Percentiles rank a stretch among this genome's conserved stretches.
These are phyloP conservation scores for Pseudopithomyces chartarum DNA, from an alignment of 2,329 filamentous ascomycete genomes.

Conservation along the genomic window DNA sequence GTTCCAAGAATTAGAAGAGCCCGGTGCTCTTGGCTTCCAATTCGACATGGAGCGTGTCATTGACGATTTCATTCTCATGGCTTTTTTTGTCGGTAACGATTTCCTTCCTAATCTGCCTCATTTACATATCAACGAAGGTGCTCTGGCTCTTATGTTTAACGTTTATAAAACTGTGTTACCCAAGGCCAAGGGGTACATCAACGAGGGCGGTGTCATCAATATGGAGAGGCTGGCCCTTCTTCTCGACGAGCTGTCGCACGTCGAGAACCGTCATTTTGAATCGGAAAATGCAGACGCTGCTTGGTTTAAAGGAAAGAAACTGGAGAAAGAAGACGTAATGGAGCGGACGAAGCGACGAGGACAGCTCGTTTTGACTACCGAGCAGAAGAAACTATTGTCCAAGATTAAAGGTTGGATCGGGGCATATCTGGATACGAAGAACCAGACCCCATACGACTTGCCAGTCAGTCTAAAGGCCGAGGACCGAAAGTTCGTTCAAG, in stretches of 20 bases:
- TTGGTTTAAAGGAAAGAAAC: slow-evolving; percentile 89
- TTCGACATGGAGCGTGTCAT: slow-evolving; percentile 97
- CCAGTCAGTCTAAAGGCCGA: slow-evolving; percentile 74
- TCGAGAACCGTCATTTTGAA: slow-evolving; percentile 93
- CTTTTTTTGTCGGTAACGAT: slow-evolving; percentile 99
- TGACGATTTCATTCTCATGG: slow-evolving; percentile 99
- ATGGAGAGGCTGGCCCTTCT: slow-evolving; percentile 77
- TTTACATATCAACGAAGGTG: slow-evolving; percentile 97
- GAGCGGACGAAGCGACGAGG: slow-evolving; percentile 63
- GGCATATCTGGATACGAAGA: slow-evolving; percentile 60
- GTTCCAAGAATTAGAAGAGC: slow-evolving; percentile 86
- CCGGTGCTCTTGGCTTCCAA: slow-evolving; percentile 72
- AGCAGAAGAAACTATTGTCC: slow-evolving; percentile 81
- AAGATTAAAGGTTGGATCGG: slow-evolving; percentile 82
- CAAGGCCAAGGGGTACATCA: slow-evolving; percentile 90
- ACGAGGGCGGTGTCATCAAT: slow-evolving; percentile 92
- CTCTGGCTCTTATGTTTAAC: slow-evolving; percentile 94
- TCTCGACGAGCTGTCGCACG: slow-evolving; percentile 81
- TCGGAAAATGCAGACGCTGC: slow-evolving; percentile 83
- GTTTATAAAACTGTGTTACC: slow-evolving; percentile 92
- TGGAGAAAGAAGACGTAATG: slow-evolving; percentile 70
- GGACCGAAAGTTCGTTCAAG: slow-evolving; percentile 92
- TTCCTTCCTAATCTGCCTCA: slow-evolving; percentile 96
- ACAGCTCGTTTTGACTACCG: slow-evolving; percentile 74
- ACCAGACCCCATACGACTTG: slow-evolving; percentile 68